Evolutionary conservation across 169 alveolate species (phyloP), one percentile per base, ranked within the genome.

Genomic region (Plasmodium blacklocki): DNA sequence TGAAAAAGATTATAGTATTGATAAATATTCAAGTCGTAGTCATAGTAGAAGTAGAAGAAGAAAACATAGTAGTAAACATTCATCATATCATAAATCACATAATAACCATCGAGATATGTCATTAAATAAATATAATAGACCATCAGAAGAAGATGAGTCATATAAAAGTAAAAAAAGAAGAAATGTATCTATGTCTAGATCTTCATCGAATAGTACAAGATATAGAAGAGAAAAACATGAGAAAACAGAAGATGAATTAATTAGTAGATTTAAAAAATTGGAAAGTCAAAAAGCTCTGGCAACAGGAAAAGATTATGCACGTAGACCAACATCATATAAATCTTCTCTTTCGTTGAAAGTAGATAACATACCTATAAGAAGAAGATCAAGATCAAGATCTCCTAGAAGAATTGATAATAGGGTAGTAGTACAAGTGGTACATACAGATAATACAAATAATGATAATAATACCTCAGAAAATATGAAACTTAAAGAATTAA

Each of bases 231-330:
- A 85, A 7, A 88, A 83, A 74, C 14, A 83, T 60, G 83, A 59
- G 50, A 74, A 76, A 12, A 92, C 89, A 15, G 93, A 88, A 74
- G 94, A 92, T 32, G 96, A 85, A 75, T 63, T 92, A 50, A 71
- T 92, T 54, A 76, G 74, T 26, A 94, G 92, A 74, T 94, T 78
- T 80, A 76, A 92, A 74, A 91, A 94, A 64, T 75, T 93, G 2
- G 94, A 94, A 80, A 73, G 94, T 50, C 95, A 94, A 60, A 89
- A 90, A 60, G 96, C 94, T 3, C 70, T 94, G 23, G 96, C 96
- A 12, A 89, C 89, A 19, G 96, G 96, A 54, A 94, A 92, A 90
- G 96, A 92, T 63, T 94, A 94, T 90, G 94, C 93, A 0, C 89
- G 92, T 47, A 89, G 96, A 45, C 96, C 96, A 3, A 85, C 94